Evolutionary conservation across 23 red algal species (phyloP).

Genomic region (Gracilaria vermiculophylla): DNA sequence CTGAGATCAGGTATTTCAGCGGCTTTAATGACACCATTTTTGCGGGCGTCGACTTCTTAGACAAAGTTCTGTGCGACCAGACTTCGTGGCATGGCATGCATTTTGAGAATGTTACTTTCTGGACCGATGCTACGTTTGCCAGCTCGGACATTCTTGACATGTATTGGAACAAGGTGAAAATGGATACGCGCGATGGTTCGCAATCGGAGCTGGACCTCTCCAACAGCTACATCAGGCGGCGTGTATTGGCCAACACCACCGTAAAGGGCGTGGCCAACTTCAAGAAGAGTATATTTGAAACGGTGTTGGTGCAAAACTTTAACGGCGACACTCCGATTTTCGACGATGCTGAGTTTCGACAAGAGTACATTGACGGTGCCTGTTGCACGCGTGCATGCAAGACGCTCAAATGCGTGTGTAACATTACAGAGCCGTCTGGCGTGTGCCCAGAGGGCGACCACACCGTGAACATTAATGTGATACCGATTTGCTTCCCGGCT

Average conservation of each 20-base stretch:
- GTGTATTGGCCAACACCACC: constrained; percentile 37
- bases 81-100: constrained; percentile 52
- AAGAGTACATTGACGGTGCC: constrained; percentile 55
- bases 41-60: constrained; percentile 21
- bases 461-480: constrained; percentile 9
- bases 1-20: constrained; percentile 4
- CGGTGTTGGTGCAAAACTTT: constrained; percentile 35
- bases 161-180: constrained; percentile 48
- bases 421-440: constrained; percentile 42
- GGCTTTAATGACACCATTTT: constrained; percentile 59
- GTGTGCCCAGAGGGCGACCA: constrained; percentile 12
- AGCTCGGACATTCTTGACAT: constrained; percentile 53
- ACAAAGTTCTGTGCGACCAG: constrained; percentile 28
- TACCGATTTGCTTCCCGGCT: constrained; percentile 63
- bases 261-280: constrained; percentile 19
- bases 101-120: constrained; percentile 29
- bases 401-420: constrained; percentile 50
- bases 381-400: constrained; percentile 34
- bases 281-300: constrained; percentile 2
- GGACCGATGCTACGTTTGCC: constrained; percentile 28
- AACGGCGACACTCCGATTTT: constrained; percentile 1
- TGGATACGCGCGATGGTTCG: constrained; percentile 1
- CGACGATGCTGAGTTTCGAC: constrained; percentile 40
- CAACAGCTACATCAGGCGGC: constrained; percentile 2
- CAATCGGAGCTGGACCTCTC: constrained; percentile 43